These are phyloP conservation scores for Priceomyces melissophilus DNA, from an alignment of 805 yeast genomes.

Conservation along the genomic window DNA sequence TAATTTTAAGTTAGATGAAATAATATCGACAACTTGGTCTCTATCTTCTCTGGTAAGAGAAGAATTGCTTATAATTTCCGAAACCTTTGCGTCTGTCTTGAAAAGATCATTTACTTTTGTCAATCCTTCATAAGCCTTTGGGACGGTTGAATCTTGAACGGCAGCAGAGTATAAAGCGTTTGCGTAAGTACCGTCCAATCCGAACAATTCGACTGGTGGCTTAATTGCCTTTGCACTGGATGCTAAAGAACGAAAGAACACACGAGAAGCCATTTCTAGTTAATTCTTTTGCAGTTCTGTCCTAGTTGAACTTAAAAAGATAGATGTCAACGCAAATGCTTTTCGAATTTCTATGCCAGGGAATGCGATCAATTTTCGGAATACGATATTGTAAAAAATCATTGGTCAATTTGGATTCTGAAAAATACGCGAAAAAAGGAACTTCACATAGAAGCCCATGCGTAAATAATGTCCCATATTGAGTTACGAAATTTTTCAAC, in stretches of 20 bases:
- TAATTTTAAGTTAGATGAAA: conserved; percentile 47
- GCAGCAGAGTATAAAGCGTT: conserved; percentile 92
- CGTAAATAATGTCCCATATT: conserved; percentile 1
- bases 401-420: conserved; percentile 4
- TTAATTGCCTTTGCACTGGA: conserved; percentile 62
- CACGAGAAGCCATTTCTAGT: conserved; percentile 55
- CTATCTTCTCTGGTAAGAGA: conserved; percentile 76
- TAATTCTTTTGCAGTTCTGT: conserved; percentile 1
- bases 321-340: neutral
- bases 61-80: conserved; percentile 70
- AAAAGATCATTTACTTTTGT: conserved; percentile 53
- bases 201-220: conserved; percentile 92
- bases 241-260: conserved; percentile 69
- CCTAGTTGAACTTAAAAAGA: neutral
- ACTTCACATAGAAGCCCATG: neutral
- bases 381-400: conserved; percentile 1
- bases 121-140: conserved; percentile 65
- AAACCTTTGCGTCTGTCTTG: conserved; percentile 60
- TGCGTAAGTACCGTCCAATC: conserved; percentile 96
- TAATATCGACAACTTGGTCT: conserved; percentile 59
- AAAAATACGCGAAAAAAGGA: neutral
- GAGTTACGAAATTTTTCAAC: conserved; percentile 2
- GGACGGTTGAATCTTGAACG: conserved; percentile 73
- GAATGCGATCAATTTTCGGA: conserved; percentile 4
- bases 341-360: neutral